Percentiles rank a stretch among this genome's conserved stretches.
These are phyloP conservation scores for Thelonectria rubi DNA, from an alignment of 2,329 filamentous ascomycete genomes.

Conservation along the genomic window DNA sequence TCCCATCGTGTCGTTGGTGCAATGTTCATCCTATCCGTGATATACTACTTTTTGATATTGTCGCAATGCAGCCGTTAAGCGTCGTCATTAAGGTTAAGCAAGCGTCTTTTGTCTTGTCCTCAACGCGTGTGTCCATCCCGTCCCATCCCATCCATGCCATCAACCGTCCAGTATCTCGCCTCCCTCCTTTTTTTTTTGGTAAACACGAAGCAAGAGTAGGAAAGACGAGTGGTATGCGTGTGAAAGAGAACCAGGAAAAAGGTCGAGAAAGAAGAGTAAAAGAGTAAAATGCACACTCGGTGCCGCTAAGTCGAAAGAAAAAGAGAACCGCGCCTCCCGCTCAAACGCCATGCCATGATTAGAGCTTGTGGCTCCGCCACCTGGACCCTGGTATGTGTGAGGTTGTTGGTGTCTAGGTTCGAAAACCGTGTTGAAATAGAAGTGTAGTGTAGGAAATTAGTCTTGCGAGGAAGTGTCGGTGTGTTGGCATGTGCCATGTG, in stretches of 20 bases:
- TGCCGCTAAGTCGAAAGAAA: conserved; percentile 36
- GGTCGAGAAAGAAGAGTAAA: conserved; percentile 21
- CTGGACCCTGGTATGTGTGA: conserved; percentile 19
- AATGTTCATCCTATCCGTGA: conserved; percentile 18
- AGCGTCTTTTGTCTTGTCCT: conserved; percentile 35
- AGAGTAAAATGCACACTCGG: conserved; percentile 36
- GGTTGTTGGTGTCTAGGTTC: conserved; percentile 29
- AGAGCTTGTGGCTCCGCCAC: conserved; percentile 31
- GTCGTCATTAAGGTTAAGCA: conserved; percentile 43
- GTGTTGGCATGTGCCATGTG: not conserved
- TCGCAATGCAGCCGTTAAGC: conserved; percentile 45
- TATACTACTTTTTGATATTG: conserved; percentile 35
- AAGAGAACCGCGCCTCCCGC: conserved; percentile 37
- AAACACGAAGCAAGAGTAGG: conserved; percentile 21
- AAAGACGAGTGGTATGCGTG: conserved; percentile 19
- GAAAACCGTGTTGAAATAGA: conserved; percentile 20
- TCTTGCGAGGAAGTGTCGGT: conserved; percentile 3
- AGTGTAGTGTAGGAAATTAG: conserved; percentile 1
- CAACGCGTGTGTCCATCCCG: conserved; percentile 34
- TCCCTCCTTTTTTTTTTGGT: conserved; percentile 30
- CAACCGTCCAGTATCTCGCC: conserved; percentile 33
- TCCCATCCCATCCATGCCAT: conserved; percentile 35
- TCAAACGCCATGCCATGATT: conserved; percentile 43
- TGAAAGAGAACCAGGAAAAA: conserved; percentile 21
- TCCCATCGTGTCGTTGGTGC: conserved; percentile 17